Evolutionary conservation across 495 filamentous ascomycete genomes (phyloP), one percentile per base, ranked within the genome.

Genomic region (Penicillium ochrochloron): DNA sequence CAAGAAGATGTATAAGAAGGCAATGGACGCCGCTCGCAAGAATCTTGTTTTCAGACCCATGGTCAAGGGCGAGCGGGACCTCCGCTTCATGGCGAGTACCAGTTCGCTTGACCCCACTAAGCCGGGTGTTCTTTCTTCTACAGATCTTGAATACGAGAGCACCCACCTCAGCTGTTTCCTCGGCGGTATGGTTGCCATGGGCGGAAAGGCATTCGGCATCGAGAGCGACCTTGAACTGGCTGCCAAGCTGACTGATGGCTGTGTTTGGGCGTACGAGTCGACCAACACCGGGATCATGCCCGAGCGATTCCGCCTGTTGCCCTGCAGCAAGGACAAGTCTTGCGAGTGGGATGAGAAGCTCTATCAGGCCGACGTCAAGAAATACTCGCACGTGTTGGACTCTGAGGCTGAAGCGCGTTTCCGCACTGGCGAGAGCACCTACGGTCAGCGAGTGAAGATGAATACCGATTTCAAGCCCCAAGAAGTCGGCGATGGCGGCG

Each of bases 111-210:
- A 74, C 31, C 71, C 71, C 12, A 44, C 54, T 11, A 70, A 69
- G 46, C 62, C 53, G 2, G 71, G 72, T 3, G 44, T 57, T 21
- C 60, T 63, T 19, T n/a, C 27, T 19, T 19, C 67, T 15, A 44
- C 42, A 0, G 65, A 62, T 19, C 78, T 84, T 41, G 74, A 82
- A 19, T 85, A 84, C 61, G 90, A 95, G 65, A 83, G 85, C 5
- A 85, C 87, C 10, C 93, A 97, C 79, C 82, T 97, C 33, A 89
- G 89, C 15, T 99, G 95, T 73, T 99, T 98, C 70, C 82, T 90
- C 21, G 95, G 95, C 12, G 95, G 93, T 56, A 98, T 98, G 95
- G 89, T 96, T 61, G 96, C 88, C 6, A 82, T 99, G 60, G 93
- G 90, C 35, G 90, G 93, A 44, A 94, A 92, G 76, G 82, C 94